A percentile compares a stretch with the other conserved stretches of the same genome.
These are phyloP conservation scores for Tulasnella sp. DNA, from an alignment of 768 basidiomycete genomes.

Conservation along the genomic window DNA sequence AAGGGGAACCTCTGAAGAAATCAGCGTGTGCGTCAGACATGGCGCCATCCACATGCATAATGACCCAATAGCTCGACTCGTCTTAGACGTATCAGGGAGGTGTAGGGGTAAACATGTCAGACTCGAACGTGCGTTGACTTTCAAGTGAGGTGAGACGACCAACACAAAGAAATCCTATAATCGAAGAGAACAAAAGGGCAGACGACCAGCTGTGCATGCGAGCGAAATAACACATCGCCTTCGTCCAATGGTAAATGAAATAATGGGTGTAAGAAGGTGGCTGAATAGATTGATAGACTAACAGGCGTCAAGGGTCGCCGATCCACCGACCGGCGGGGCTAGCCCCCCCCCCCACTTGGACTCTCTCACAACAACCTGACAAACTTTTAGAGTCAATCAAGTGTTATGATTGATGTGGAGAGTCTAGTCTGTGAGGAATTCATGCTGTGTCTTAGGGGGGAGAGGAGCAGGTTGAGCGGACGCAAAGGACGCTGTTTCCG, in stretches of 20 bases:
- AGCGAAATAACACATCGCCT: background rate
- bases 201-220: conserved; percentile 5
- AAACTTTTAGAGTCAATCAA: background rate
- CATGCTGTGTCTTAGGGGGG: background rate
- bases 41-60: background rate
- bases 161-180: background rate
- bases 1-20: background rate
- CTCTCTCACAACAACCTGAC: background rate
- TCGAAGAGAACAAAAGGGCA: background rate
- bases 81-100: background rate
- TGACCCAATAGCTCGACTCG: conserved; percentile 5
- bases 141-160: background rate
- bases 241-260: conserved; percentile 6
- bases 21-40: background rate
- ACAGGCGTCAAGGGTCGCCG: background rate
- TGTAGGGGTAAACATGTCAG: background rate
- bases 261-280: conserved; percentile 4
- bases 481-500: background rate
- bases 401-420: background rate
- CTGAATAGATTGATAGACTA: conserved; percentile 5
- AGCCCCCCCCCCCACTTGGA: background rate
- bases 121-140: background rate
- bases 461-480: background rate
- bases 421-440: background rate
- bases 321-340: conserved; percentile 8